Percentiles rank a stretch among this genome's conserved stretches.
Evolutionary conservation across 2,329 filamentous ascomycete genomes (phyloP).

Genomic region (Diaporthe batatas): DNA sequence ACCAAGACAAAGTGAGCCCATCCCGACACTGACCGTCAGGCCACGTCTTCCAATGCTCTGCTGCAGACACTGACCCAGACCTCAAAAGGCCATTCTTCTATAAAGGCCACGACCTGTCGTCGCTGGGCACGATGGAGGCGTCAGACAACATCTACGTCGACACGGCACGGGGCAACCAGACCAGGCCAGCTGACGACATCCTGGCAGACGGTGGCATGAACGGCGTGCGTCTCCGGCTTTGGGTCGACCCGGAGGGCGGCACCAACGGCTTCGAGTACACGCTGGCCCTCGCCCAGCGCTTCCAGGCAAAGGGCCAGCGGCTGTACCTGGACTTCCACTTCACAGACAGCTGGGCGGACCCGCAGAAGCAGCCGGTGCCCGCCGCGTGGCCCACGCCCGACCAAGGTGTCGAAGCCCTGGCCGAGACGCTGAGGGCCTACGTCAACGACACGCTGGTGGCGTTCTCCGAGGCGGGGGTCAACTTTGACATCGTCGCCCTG

Average conservation of each 20-base stretch:
- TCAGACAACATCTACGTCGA: slow-evolving; percentile 30
- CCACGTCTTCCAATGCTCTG: too few relatives aligned
- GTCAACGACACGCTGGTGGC: slow-evolving; percentile 72
- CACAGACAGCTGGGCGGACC: slow-evolving; percentile 80
- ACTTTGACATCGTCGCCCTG: slow-evolving; percentile 74
- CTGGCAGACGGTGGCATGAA: slow-evolving; percentile 36
- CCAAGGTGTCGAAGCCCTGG: slow-evolving; percentile 65
- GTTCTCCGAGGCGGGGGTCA: slow-evolving; percentile 68
- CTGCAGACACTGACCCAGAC: background rate
- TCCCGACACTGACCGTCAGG: background rate
- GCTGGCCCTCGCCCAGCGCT: slow-evolving; percentile 73
- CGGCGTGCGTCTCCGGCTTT: slow-evolving; percentile 55
- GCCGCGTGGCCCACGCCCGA: slow-evolving; percentile 69
- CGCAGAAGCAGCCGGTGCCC: slow-evolving; percentile 71
- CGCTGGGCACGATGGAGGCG: slow-evolving; percentile 30
- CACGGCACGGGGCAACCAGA: slow-evolving; percentile 27
- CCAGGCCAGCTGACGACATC: slow-evolving; percentile 34
- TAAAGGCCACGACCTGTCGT: slow-evolving; percentile 37
- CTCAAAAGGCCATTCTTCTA: slow-evolving; percentile 9
- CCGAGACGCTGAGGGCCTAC: slow-evolving; percentile 77
- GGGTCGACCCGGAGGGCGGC: slow-evolving; percentile 76
- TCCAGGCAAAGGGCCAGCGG: slow-evolving; percentile 70
- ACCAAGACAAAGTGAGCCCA: background rate
- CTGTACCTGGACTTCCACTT: slow-evolving; percentile 76
- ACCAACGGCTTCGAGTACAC: slow-evolving; percentile 80